phyloP scores from a whole-genome alignment of 1,139 yeast genomes.

The Diutina pseudorugosa region DNA sequence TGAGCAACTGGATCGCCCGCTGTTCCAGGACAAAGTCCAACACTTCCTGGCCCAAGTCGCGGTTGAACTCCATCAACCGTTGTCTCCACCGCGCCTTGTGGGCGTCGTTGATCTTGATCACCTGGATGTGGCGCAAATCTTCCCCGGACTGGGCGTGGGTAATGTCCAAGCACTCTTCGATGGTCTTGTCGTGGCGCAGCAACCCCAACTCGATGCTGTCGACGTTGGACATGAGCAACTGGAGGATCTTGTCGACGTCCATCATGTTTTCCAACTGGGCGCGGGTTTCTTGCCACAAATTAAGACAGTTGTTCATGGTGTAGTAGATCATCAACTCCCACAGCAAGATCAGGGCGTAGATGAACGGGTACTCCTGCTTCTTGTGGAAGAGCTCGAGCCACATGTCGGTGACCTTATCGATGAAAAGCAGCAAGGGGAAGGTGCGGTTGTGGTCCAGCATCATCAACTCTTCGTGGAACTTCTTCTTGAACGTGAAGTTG shows the following conservation, averaged over 20 bases:
- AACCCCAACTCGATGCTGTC: slow-evolving; percentile 20
- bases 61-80: slow-evolving; percentile 36
- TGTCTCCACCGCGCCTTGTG: slow-evolving; percentile 22
- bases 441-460: slow-evolving; percentile 31
- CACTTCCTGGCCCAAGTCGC: slow-evolving; percentile 44
- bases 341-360: slow-evolving; percentile 35
- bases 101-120: slow-evolving; percentile 26
- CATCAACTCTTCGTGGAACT: slow-evolving; percentile 47
- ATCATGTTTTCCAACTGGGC: slow-evolving; percentile 32
- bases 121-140: slow-evolving; percentile 45
- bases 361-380: slow-evolving; percentile 19
- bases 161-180: slow-evolving; percentile 34
- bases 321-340: slow-evolving; percentile 47
- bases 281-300: slow-evolving; percentile 57
- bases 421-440: slow-evolving; percentile 30
- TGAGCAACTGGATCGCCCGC: slow-evolving; percentile 55
- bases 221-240: slow-evolving; percentile 23
- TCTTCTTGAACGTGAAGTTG: slow-evolving; percentile 44
- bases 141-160: slow-evolving; percentile 34
- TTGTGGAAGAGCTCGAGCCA: slow-evolving; percentile 30
- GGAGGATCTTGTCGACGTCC: slow-evolving; percentile 40
- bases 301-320: slow-evolving; percentile 44
- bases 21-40: slow-evolving; percentile 71
- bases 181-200: slow-evolving; percentile 10
- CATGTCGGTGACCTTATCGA: slow-evolving; percentile 22